Evolutionary conservation across 352 stramenopile species (phyloP).

Genomic region (Globisporangium canariense): DNA sequence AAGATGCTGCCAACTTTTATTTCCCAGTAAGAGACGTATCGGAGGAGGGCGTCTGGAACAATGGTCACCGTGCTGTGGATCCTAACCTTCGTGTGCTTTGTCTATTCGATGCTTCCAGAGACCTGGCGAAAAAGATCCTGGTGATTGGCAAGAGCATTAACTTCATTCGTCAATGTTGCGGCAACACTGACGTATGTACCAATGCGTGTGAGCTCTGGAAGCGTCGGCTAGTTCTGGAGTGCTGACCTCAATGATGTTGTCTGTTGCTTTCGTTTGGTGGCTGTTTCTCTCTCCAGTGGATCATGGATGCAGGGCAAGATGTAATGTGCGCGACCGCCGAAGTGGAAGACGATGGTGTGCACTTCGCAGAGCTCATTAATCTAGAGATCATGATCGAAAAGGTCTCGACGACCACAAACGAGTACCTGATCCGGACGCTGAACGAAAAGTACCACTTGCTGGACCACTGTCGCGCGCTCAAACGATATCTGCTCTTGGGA

Average conservation of each 20-base stretch:
- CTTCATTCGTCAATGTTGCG: constrained; percentile 96
- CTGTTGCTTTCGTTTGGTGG: not conserved
- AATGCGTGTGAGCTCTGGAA: not conserved
- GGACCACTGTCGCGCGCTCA: constrained; percentile 94
- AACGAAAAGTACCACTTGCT: constrained; percentile 93
- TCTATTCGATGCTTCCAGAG: constrained; percentile 27
- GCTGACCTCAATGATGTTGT: not conserved
- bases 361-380: constrained; percentile 68
- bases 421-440: constrained; percentile 90
- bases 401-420: constrained; percentile 80
- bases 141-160: constrained; percentile 98
- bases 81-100: not conserved
- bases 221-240: not conserved
- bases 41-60: not conserved
- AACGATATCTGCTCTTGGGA: constrained; percentile 97
- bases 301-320: constrained; percentile 61
- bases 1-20: constrained; percentile 89
- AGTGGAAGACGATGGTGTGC: constrained; percentile 50
- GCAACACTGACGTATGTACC: constrained; percentile 79
- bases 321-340: constrained; percentile 39
- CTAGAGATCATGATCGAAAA: constrained; percentile 78
- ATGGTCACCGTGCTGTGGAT: not conserved
- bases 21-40: constrained; percentile 45
- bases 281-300: constrained; percentile 37
- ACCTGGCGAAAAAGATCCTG: constrained; percentile 92